phyloP scores from a whole-genome alignment of 495 filamentous ascomycete genomes.

The Podospora anserina region DNA sequence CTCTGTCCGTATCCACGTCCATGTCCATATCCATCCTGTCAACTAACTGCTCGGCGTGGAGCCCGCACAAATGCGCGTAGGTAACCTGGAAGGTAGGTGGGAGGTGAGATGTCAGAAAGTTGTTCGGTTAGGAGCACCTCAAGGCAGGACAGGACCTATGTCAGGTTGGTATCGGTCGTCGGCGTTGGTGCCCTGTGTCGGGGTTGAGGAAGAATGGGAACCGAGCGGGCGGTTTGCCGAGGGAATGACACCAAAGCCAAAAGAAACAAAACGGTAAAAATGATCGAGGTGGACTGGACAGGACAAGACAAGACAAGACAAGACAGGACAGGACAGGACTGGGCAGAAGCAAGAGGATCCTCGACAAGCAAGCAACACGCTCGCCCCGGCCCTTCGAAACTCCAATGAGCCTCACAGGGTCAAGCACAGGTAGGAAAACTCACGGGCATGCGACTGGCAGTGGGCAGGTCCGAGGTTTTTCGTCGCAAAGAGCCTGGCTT shows the following conservation, averaged over 20 bases:
- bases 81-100: not conserved
- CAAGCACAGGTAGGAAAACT: not conserved
- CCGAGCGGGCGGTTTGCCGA: not conserved
- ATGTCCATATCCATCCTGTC: slow-evolving; percentile 11
- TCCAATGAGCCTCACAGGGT: not conserved
- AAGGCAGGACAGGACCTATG: too few relatives aligned
- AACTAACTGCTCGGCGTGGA: not conserved
- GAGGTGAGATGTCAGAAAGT: not conserved
- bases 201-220: not conserved
- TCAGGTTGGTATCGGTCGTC: not conserved
- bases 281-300: not conserved
- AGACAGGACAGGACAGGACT: not conserved
- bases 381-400: not conserved
- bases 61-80: not conserved
- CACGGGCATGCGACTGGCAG: not conserved
- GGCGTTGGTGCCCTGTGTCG: not conserved
- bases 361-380: not conserved
- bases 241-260: not conserved
- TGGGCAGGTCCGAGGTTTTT: slow-evolving; percentile 20
- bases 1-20: slow-evolving; percentile 23
- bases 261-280: too few relatives aligned
- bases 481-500: slow-evolving; percentile 14
- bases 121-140: too few relatives aligned
- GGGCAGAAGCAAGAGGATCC: not conserved
- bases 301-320: not conserved